phyloP scores from a whole-genome alignment of 257 asterid species.

The Phtheirospermum japonicum region DNA sequence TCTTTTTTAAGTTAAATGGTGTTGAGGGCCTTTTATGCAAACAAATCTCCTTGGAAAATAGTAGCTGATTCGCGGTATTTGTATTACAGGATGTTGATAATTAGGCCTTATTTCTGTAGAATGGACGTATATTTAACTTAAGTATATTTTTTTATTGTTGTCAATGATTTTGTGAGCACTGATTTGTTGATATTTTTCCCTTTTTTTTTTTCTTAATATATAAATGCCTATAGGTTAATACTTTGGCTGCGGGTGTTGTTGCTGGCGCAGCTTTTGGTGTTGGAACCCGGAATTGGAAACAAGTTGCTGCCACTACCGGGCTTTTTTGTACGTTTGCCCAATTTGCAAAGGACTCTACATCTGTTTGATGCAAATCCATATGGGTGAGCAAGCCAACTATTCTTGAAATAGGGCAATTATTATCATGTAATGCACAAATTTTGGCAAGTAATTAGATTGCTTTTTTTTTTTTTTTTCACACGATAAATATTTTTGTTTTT shows the following conservation, averaged over 20 bases:
- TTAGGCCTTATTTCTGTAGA: too few relatives aligned
- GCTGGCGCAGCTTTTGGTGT: slow-evolving; percentile 83
- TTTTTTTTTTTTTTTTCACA: too few relatives aligned
- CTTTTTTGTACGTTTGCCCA: slow-evolving; percentile 54
- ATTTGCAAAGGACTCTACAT: slow-evolving; percentile 42
- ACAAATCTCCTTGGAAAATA: too few relatives aligned
- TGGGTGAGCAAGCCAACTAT: slow-evolving; percentile 16
- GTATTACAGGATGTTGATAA: too few relatives aligned
- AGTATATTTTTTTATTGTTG: too few relatives aligned
- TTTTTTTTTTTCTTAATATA: background rate
- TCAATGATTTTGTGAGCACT: background rate
- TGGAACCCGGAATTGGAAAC: slow-evolving; percentile 83
- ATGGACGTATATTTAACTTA: too few relatives aligned
- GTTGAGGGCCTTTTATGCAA: too few relatives aligned
- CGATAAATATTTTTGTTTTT: too few relatives aligned
- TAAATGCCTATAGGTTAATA: slow-evolving; percentile 50
- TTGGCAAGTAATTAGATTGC: background rate
- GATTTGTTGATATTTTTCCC: too few relatives aligned
- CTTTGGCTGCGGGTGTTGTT: slow-evolving; percentile 67
- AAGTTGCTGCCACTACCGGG: slow-evolving; percentile 70
- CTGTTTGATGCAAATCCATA: slow-evolving; percentile 27
- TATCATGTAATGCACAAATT: background rate
- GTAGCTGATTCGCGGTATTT: too few relatives aligned
- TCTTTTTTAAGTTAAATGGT: too few relatives aligned
- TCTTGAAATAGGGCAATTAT: background rate